Percentiles rank a stretch among this genome's conserved stretches.
Evolutionary conservation across 2,329 filamentous ascomycete species (phyloP).

Genomic region (Microsporum audouinii): DNA sequence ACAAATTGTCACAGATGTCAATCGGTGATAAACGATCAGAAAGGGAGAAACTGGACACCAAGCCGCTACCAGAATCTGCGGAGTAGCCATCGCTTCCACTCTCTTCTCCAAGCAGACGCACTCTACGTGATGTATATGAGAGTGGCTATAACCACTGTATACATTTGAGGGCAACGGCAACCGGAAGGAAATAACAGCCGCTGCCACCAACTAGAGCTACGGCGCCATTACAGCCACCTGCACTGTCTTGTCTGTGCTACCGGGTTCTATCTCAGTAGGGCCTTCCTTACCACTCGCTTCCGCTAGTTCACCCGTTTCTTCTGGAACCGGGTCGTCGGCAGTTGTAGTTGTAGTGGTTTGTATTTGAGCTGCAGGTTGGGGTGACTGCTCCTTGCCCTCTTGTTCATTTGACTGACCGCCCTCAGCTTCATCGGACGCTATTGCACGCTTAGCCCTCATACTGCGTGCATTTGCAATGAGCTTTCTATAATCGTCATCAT

Average conservation of each 20-base stretch:
- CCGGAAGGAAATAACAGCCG: not conserved
- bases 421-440: not conserved
- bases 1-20: conserved; percentile 32
- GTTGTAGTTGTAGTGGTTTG: not conserved
- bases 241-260: not conserved
- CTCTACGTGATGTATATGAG: not conserved
- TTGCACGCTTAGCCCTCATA: not conserved
- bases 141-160: not conserved
- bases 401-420: conserved; percentile 12
- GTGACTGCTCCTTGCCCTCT: conserved; percentile 9
- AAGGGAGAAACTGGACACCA: not conserved
- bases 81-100: not conserved
- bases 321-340: not conserved
- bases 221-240: not conserved
- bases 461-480: conserved; percentile 63
- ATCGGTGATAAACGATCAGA: conserved; percentile 22
- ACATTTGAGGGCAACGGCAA: not conserved
- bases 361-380: not conserved
- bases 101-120: not conserved
- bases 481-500: conserved; percentile 64
- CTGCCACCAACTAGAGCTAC: not conserved
- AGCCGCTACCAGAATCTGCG: not conserved
- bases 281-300: not conserved
- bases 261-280: not conserved
- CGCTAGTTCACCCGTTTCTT: not conserved